Conservation (phyloP, 352 stramenopile species). For the Elongisporangium undulatum region DNA sequence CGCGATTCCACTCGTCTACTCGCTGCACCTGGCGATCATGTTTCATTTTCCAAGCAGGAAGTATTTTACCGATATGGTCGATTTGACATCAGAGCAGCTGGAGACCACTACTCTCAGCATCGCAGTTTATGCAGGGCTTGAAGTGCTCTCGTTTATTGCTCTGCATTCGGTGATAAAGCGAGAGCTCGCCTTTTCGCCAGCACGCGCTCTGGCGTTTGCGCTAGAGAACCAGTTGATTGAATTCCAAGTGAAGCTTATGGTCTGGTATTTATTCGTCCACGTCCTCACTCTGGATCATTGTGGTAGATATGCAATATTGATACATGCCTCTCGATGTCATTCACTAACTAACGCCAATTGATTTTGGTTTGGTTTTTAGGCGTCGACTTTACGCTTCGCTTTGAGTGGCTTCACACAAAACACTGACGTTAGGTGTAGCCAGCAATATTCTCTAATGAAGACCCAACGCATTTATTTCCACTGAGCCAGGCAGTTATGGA, state of each 20-base stretch:
- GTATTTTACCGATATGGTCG: slow-evolving; percentile 18
- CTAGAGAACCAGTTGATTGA: slow-evolving; percentile 12
- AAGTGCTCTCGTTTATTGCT: slow-evolving; percentile 10
- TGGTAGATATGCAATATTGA: slow-evolving; percentile 11
- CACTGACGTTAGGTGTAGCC: too few relatives aligned
- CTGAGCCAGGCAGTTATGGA: too few relatives aligned
- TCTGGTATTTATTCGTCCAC: slow-evolving; percentile 19
- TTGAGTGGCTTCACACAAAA: slow-evolving; percentile 11
- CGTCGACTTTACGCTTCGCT: slow-evolving; percentile 18
- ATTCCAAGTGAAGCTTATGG: slow-evolving; percentile 18
- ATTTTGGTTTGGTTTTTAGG: slow-evolving; percentile 7
- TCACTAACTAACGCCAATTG: background rate
- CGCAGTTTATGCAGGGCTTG: slow-evolving; percentile 7
- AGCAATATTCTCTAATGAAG: too few relatives aligned
- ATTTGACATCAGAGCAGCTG: background rate
- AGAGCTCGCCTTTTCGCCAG: background rate
- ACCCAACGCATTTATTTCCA: too few relatives aligned
- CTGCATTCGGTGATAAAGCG: slow-evolving; percentile 7
- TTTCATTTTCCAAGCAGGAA: slow-evolving; percentile 7
- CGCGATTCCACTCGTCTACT: slow-evolving; percentile 22
- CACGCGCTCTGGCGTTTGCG: slow-evolving; percentile 17
- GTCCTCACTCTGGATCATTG: slow-evolving; percentile 20
- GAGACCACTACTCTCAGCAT: slow-evolving; percentile 3
- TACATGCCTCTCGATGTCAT: too few relatives aligned
- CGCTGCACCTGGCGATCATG: slow-evolving; percentile 5